These are phyloP conservation scores for Alternaria burnsii DNA, from an alignment of 2,329 filamentous ascomycete species.

Conservation along the genomic window DNA sequence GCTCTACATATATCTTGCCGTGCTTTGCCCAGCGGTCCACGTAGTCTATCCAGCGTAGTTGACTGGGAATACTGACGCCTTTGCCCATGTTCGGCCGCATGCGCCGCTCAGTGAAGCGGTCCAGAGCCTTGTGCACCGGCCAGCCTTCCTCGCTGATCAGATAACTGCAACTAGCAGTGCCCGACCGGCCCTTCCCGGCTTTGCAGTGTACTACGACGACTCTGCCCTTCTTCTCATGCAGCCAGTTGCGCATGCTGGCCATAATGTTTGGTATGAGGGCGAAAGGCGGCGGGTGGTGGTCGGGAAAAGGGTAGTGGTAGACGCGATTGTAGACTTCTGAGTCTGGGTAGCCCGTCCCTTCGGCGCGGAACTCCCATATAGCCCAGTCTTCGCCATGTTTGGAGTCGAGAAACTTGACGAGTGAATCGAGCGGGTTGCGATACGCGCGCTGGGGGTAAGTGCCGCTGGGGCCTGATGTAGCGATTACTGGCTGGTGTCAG, in stretches of 20 bases:
- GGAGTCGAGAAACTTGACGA: slow-evolving; percentile 86
- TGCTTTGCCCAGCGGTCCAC: slow-evolving; percentile 84
- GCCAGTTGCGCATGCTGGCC: slow-evolving; percentile 91
- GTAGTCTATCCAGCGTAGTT: slow-evolving; percentile 86
- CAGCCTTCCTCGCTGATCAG: slow-evolving; percentile 86
- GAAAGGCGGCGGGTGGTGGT: slow-evolving; percentile 97
- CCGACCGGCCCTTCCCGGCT: slow-evolving; percentile 92
- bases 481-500: slow-evolving; percentile 62
- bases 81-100: slow-evolving; percentile 91
- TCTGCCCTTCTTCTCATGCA: slow-evolving; percentile 62
- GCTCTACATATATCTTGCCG: slow-evolving; percentile 81
- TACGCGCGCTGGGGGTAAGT: slow-evolving; percentile 92
- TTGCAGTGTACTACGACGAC: slow-evolving; percentile 97
- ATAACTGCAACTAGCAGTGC: slow-evolving; percentile 87
- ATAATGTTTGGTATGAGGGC: slow-evolving; percentile 86
- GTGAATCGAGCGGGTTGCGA: slow-evolving; percentile 86
- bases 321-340: slow-evolving; percentile 85
- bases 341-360: slow-evolving; percentile 95
- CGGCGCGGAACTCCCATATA: slow-evolving; percentile 97
- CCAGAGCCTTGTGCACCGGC: slow-evolving; percentile 69
- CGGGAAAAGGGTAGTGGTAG: slow-evolving; percentile 93
- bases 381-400: slow-evolving; percentile 84
- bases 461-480: slow-evolving; percentile 86
- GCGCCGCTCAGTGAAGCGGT: slow-evolving; percentile 78
- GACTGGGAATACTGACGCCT: slow-evolving; percentile 92